phyloP scores from a whole-genome alignment of 352 stramenopile genomes.

The Lagenidium sp. region DNA sequence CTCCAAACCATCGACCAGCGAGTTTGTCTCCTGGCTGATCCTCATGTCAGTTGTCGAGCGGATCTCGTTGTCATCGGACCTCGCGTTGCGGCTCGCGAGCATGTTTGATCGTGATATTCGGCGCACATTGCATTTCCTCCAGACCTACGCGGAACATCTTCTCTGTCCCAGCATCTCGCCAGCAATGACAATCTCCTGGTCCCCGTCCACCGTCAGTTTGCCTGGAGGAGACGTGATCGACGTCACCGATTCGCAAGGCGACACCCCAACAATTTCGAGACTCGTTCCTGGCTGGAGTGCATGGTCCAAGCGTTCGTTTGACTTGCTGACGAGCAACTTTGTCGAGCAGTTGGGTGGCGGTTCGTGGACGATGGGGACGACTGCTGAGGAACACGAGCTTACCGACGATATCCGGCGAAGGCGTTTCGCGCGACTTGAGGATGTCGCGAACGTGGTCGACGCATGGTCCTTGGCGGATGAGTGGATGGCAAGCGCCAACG shows the following conservation, averaged over 20 bases:
- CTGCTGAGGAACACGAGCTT: too few species aligned
- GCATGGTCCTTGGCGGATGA: constrained; percentile 11
- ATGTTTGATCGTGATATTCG: constrained; percentile 63
- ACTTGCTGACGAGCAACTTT: constrained; percentile 55
- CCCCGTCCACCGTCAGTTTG: background rate
- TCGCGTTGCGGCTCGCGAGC: constrained; percentile 30
- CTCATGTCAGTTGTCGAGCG: constrained; percentile 51
- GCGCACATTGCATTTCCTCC: constrained; percentile 59
- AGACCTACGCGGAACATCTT: too few species aligned
- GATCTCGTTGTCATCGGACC: constrained; percentile 22
- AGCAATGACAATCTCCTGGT: too few species aligned
- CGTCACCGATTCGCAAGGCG: constrained; percentile 7
- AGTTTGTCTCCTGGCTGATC: constrained; percentile 62
- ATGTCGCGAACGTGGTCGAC: constrained; percentile 39
- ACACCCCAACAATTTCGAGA: constrained; percentile 2
- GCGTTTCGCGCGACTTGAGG: constrained; percentile 26
- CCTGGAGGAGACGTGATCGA: background rate
- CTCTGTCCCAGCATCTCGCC: too few species aligned
- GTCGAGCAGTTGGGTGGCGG: constrained; percentile 22
- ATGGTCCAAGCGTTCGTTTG: constrained; percentile 33
- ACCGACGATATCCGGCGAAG: constrained; percentile 17
- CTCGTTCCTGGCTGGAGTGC: constrained; percentile 39
- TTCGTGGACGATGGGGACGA: too few species aligned
- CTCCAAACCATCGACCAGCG: constrained; percentile 27
- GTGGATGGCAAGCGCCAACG: constrained; percentile 1